Evolutionary conservation across 495 filamentous ascomycete genomes (phyloP).

Genomic region (Penicillium simplicissimum): DNA sequence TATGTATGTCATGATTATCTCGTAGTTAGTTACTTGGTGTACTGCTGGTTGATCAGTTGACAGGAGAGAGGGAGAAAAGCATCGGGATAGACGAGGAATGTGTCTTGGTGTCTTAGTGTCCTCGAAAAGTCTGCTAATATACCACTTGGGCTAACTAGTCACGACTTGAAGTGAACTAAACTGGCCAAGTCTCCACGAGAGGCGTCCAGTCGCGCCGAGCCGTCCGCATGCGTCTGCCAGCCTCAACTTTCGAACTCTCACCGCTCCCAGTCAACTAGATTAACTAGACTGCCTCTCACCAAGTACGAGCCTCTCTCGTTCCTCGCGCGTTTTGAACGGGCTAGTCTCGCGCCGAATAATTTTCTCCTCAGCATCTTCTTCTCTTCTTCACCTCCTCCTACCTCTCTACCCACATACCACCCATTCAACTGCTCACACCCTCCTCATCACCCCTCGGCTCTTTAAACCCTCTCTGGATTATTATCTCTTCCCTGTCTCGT

Average conservation of each 20-base stretch:
- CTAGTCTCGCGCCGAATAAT: not conserved
- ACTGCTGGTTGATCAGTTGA: no score
- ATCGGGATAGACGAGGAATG: no score
- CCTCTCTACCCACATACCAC: not conserved
- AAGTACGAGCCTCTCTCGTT: no score
- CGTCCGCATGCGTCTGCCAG: conserved; percentile 24
- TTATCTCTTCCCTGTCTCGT: conserved; percentile 4
- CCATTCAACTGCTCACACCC: not conserved
- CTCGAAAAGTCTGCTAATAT: no score
- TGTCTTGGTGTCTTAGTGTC: no score
- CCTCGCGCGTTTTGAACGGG: not conserved
- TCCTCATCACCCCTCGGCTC: not conserved
- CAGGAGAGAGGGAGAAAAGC: no score
- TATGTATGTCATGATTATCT: no score
- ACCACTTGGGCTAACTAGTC: no score
- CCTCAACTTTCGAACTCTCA: conserved; percentile 2
- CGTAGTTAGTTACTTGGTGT: no score
- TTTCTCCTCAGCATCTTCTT: not conserved
- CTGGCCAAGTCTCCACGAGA: no score
- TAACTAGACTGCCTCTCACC: no score
- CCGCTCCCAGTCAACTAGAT: conserved; percentile 1
- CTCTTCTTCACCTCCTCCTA: not conserved
- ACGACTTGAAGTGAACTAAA: no score
- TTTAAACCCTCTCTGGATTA: not conserved
- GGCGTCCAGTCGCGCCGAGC: conserved; percentile 2